Percentiles rank a stretch among this genome's conserved stretches.
Evolutionary conservation across 306 rosid species (phyloP).

Genomic region (Sicyos edulis): DNA sequence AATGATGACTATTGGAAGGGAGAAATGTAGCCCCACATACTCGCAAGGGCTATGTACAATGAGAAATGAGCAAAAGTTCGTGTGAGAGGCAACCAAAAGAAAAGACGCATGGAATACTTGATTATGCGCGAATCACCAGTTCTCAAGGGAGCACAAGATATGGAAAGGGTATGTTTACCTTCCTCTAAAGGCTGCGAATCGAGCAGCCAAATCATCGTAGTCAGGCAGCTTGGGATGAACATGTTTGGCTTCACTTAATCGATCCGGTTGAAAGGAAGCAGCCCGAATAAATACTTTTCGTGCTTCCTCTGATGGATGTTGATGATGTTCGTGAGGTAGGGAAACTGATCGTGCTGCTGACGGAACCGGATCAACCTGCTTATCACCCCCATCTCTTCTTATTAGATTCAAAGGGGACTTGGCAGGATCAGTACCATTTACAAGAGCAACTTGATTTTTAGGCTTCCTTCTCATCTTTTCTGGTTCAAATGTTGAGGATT

Average conservation of each 20-base stretch:
- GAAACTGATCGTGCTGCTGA: conserved; percentile 58
- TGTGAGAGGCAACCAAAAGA: conserved; percentile 9
- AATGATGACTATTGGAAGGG: background rate
- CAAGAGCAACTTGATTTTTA: conserved; percentile 43
- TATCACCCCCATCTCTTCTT: conserved; percentile 35
- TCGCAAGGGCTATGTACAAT: background rate
- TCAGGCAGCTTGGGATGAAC: conserved; percentile 95
- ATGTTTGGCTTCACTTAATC: conserved; percentile 54
- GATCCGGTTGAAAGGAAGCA: conserved; percentile 71
- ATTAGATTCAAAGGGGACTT: conserved; percentile 31
- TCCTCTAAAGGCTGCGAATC: conserved; percentile 78
- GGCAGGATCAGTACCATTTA: conserved; percentile 11
- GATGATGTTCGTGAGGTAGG: conserved; percentile 56
- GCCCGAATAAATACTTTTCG: conserved; percentile 64
- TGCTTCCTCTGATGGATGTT: conserved; percentile 34
- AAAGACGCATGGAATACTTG: conserved; percentile 3
- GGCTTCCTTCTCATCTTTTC: conserved; percentile 57
- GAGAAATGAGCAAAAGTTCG: background rate
- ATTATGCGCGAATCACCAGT: background rate
- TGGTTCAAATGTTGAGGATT: conserved; percentile 46
- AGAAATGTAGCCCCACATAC: conserved; percentile 18
- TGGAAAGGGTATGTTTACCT: conserved; percentile 25
- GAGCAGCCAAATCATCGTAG: conserved; percentile 79
- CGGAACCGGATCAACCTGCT: conserved; percentile 29
- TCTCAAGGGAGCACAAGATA: background rate